Conservation (phyloP, 2,329 filamentous ascomycete genomes). For the Dryadomyces quercivorus region DNA sequence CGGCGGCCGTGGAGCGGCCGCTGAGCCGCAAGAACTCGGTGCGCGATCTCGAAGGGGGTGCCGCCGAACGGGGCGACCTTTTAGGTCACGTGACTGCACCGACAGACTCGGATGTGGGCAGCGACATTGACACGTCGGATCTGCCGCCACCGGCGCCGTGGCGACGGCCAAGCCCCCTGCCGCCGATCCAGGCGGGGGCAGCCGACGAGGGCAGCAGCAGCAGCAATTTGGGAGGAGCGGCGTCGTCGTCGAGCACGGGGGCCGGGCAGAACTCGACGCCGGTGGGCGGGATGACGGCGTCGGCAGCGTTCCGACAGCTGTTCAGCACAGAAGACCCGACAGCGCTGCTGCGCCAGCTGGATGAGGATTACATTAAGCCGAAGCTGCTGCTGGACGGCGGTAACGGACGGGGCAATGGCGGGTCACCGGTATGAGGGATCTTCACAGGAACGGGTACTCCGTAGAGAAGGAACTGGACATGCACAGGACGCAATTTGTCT, state of each 20-base stretch:
- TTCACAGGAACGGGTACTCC: no score
- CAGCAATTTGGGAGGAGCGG: neutral
- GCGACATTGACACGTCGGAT: conserved; percentile 55
- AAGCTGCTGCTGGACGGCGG: conserved; percentile 16
- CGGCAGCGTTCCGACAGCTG: conserved; percentile 67
- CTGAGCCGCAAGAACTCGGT: conserved; percentile 38
- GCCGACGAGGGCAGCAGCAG: neutral
- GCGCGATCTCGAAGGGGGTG: conserved; percentile 27
- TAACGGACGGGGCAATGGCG: conserved; percentile 12
- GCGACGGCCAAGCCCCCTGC: conserved; percentile 26
- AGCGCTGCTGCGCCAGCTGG: conserved; percentile 79
- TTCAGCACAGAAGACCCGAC: conserved; percentile 80
- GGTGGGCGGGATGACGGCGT: conserved; percentile 46
- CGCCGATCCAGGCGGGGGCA: conserved; percentile 15
- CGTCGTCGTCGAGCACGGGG: neutral
- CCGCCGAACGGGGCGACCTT: conserved; percentile 46
- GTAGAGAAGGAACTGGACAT: no score
- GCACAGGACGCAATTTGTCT: no score
- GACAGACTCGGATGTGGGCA: conserved; percentile 47
- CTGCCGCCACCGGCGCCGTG: conserved; percentile 47
- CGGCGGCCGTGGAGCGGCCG: conserved; percentile 22
- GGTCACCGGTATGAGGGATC: conserved; percentile 7
- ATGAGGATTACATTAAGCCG: conserved; percentile 47
- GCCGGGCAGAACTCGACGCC: conserved; percentile 5
- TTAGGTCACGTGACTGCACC: conserved; percentile 32